Evolutionary conservation across 768 basidiomycete genomes (phyloP), one percentile per base, ranked within the genome.

Genomic region (Termitomyces sp.): DNA sequence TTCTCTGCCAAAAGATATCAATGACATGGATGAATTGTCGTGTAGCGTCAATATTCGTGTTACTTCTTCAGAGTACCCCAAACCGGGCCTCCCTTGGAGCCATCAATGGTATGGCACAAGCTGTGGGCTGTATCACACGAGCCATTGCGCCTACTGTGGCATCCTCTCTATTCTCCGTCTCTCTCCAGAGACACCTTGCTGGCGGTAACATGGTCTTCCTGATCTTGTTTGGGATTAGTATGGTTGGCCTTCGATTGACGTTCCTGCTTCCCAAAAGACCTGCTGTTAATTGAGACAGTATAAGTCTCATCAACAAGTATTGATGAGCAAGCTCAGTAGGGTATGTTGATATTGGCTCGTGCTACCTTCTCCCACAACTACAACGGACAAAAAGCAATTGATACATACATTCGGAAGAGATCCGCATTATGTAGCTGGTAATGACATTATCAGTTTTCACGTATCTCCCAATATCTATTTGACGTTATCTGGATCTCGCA

Each of bases 101-200:
- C 3, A 75, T 76, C 15, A 84, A 83, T 58, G 82, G 84, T 2
- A 59, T 85, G 36, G 82, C 76, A 5, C 84, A 87, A 66, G 80
- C 82, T 65, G 65, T 77, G 6, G 73, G 74, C 3, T 81, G 79
- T 0, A 68, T 75, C 4, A 71, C 78, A 61, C 75, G 84, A 31
- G 72, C 82, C 0, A 64, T 85, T 8, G 81, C 81, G 1, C 85
- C 85, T 0, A 73, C 81, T 13, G 62, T 78, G 20, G 77, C 84
- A 5, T 78, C 82, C 2, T 84, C 85, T 0, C 67, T 86, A 16
- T 86, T 83, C 61, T 79, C 86, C 1, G 61, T 82, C 0, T 83
- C 83, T 0, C 50, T 80, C 8, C 69, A 82, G 56, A 65, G 65
- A 39, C 70, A 77, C 41, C 68, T 82, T 42, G 64, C 74, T 1